Evolutionary conservation across 106 monocot species (phyloP).

Genomic region (Acorus gramineus): DNA sequence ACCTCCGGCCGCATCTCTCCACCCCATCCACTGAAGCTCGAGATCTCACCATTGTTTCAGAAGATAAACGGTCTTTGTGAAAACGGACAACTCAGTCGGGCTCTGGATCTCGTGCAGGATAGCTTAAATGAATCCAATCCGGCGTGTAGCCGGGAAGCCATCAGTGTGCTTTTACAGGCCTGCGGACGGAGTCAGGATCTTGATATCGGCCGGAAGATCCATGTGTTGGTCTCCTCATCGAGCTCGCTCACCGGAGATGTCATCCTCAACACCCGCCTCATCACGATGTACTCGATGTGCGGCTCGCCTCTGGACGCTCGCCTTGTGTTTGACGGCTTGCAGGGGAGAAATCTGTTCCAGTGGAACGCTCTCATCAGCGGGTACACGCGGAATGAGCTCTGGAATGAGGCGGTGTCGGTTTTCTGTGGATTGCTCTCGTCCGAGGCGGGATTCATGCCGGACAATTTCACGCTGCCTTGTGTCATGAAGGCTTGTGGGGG

Average conservation of each 20-base stretch:
- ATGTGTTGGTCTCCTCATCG: conserved; percentile 25
- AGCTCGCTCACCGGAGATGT: conserved; percentile 14
- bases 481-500: conserved; percentile 48
- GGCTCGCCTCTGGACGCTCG: conserved; percentile 24
- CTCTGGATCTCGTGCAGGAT: conserved; percentile 13
- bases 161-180: conserved; percentile 20
- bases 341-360: conserved; percentile 30
- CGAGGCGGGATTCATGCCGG: conserved; percentile 23
- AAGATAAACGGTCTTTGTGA: conserved; percentile 14
- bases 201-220: conserved; percentile 22
- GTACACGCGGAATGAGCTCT: conserved; percentile 32
- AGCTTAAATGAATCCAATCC: neutral
- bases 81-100: conserved; percentile 10
- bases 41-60: neutral
- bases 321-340: conserved; percentile 28
- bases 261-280: conserved; percentile 42
- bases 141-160: conserved; percentile 1
- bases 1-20: no score
- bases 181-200: conserved; percentile 8
- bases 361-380: conserved; percentile 61
- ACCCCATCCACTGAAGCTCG: no score
- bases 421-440: conserved; percentile 24
- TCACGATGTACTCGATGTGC: conserved; percentile 42
- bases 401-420: conserved; percentile 16
- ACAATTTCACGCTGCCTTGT: conserved; percentile 56